Base-by-base conservation (phyloP, 257 asterid genomes). In the Fraxinus cuspidata region DNA sequence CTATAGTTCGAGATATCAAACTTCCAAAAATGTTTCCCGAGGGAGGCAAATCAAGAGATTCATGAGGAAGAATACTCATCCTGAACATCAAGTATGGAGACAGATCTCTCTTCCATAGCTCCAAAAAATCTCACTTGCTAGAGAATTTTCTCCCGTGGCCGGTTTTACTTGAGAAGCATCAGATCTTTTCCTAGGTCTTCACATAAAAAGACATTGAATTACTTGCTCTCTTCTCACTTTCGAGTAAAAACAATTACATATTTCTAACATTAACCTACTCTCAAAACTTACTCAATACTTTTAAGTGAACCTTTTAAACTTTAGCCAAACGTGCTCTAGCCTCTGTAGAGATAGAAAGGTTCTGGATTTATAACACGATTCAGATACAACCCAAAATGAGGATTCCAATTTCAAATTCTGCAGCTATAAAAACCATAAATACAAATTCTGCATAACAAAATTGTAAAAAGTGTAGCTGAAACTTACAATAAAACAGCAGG, bases 401-500 rank as follows among this genome's bases (percentile, higher is more conserved):
- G 18, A 4, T 63, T 63, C 69, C 35, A 63, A 58, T 58, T 58
- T 58, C 12, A 58, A 58, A 21, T 58, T n/a, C 66, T 58, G 12
- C 15, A 58, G 12, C 29, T 2, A 58, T 19, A 23, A 58, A 7
- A 58, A 21, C 12, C 66, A 7, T 8, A 58, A n/a, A 21, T n/a
- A 58, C 29, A 7, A 58, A 58, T 21, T 63, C 60, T 19, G 7
- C n/a, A 25, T 5, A 53, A 53, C 27, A 53, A 53, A 18, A 18
- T n/a, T 53, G 12, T 7, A 7, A 47, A 69, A 72, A 9, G 29
- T n/a, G 35, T 28, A 47, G 51, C 64, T 27, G 42, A 76, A 72
- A 58, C 81, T 69, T 76, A n/a, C 38, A 49, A 74, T 70, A 23
- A 60, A 79, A 81, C 38, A 9, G 68, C 78, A 71, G 25, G 74